phyloP scores from a whole-genome alignment of 306 rosid genomes.

The Prunus armeniaca region DNA sequence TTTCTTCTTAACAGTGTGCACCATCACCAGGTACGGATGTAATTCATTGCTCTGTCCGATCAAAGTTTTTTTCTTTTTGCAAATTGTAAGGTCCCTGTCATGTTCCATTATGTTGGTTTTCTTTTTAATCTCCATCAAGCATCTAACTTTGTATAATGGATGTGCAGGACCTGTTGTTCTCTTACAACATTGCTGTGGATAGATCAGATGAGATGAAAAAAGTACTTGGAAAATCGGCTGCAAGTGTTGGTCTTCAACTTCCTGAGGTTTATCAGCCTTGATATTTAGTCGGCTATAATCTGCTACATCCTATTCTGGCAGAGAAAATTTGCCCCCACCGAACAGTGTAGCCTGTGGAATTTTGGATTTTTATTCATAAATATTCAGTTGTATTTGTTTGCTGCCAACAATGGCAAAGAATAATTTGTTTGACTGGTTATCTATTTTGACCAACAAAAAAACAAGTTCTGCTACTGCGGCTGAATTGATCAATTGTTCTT shows the following conservation, averaged over 20 bases:
- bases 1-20: conserved; percentile 74
- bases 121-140: no score
- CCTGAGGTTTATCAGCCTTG: conserved; percentile 71
- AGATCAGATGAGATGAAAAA: conserved; percentile 77
- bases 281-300: conserved; percentile 8
- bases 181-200: conserved; percentile 92
- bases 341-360: neutral
- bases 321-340: neutral
- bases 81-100: neutral
- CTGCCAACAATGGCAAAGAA: neutral
- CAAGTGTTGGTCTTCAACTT: conserved; percentile 88
- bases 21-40: conserved; percentile 63
- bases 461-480: no score
- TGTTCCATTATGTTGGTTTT: neutral
- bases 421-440: neutral
- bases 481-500: neutral
- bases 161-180: conserved; percentile 76
- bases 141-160: conserved; percentile 14
- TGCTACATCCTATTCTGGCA: neutral
- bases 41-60: conserved; percentile 6
- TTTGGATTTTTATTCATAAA: neutral
- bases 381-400: neutral
- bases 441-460: no score
- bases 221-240: conserved; percentile 83
- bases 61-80: neutral